Conservation (phyloP, 2,329 filamentous ascomycete genomes). For the Aspergillus thermomutatus region DNA sequence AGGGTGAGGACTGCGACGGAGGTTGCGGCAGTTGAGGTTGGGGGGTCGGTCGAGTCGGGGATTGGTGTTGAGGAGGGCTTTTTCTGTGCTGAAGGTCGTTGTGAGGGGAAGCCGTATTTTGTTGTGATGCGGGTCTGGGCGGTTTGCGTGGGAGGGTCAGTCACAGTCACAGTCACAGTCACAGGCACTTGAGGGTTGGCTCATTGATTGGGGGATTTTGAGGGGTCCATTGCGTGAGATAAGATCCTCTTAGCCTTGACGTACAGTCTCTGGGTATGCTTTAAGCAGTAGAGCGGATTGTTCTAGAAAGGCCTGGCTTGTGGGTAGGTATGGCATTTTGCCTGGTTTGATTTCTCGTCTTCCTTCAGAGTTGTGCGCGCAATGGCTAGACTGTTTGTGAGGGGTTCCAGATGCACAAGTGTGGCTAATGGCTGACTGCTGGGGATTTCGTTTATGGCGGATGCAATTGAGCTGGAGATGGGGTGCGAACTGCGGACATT, state of each 20-base stretch:
- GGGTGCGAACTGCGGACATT: neutral
- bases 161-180: constrained; percentile 1
- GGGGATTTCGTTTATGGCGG: neutral
- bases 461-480: neutral
- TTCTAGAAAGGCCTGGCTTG: constrained; percentile 86
- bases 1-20: constrained; percentile 70
- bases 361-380: neutral
- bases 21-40: constrained; percentile 63
- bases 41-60: constrained; percentile 31
- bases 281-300: constrained; percentile 82
- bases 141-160: neutral
- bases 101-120: constrained; percentile 69
- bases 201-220: neutral
- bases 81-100: constrained; percentile 15
- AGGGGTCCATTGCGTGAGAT: neutral
- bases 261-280: constrained; percentile 79
- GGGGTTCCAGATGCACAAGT: neutral
- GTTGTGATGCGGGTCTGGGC: constrained; percentile 88
- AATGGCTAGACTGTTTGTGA: neutral
- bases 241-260: constrained; percentile 25
- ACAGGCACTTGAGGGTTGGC: constrained; percentile 6
- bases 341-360: neutral
- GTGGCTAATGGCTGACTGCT: neutral
- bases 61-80: constrained; percentile 28
- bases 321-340: constrained; percentile 74